Percentiles rank a stretch among this genome's conserved stretches.
Evolutionary conservation across 331 rosid genomes (phyloP).

Genomic region (Dryas integrifolia): DNA sequence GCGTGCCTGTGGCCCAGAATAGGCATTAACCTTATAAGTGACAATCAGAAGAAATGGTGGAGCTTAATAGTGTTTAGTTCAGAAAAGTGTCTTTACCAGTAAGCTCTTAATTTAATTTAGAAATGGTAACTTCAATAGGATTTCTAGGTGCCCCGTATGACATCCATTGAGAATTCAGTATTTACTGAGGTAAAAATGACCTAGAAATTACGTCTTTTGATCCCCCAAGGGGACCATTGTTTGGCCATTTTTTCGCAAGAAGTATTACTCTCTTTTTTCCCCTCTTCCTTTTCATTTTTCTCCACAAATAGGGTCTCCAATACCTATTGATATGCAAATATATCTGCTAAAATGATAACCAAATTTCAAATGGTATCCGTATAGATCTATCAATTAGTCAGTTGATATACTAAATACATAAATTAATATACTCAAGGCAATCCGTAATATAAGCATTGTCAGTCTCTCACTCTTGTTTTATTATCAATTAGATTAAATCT

Average conservation of each 20-base stretch:
- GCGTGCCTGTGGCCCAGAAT: constrained; percentile 61
- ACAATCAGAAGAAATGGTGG: constrained; percentile 13
- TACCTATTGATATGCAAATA: too few relatives aligned
- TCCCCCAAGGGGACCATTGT: too few relatives aligned
- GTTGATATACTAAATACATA: too few relatives aligned
- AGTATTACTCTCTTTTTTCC: too few relatives aligned
- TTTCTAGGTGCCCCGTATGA: background rate
- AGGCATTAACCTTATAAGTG: constrained; percentile 20
- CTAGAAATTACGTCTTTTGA: too few relatives aligned
- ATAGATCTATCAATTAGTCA: too few relatives aligned
- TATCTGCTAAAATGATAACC: too few relatives aligned
- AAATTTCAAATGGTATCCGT: too few relatives aligned
- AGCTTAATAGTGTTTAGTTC: constrained; percentile 13
- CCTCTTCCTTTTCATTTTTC: too few relatives aligned
- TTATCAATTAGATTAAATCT: background rate
- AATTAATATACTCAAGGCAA: background rate
- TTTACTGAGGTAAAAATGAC: background rate
- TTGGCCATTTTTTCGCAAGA: too few relatives aligned
- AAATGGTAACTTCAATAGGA: background rate
- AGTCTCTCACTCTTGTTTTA: background rate
- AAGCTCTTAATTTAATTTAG: background rate
- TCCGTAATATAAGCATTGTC: background rate
- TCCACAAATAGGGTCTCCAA: too few relatives aligned
- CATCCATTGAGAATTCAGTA: background rate
- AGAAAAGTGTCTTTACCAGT: background rate